Evolutionary conservation across 2,329 filamentous ascomycete genomes (phyloP), one percentile per base, ranked within the genome.

Genomic region (Fusarium sterilihyphosum): DNA sequence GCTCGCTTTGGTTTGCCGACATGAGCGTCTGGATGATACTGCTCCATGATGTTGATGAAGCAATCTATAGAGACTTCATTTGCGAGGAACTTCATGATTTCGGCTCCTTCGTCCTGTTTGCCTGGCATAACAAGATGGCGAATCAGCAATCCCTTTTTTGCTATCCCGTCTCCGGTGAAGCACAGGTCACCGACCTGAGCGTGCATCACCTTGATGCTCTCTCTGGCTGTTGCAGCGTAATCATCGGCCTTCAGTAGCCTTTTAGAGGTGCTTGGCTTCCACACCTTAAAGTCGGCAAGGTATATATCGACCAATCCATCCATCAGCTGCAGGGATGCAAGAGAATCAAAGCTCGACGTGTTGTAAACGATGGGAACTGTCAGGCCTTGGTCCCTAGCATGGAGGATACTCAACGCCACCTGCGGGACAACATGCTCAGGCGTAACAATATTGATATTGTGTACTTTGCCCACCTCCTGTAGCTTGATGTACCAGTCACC

Each of bases 371-470:
- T 92, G 4, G 94, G 94, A 17, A 96, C 78, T 8, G 84, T 87
- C 16, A 96, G 83, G 0, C 94, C 94, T 41, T 92, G 84, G 33
- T 94, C 90, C 53, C 89, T 87, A 1, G 94, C 93, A 70, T 92
- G 88, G 31, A 97, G 85, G 75, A 96, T 94, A 20, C 91, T 92
- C 38, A 96, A 84, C 2, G 90, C 93, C 16, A 96, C 93, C 80
- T 96, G 94, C 1, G 94, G 93, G 8, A 95, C 94, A 24, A 97
- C 93, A 81, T 97, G 94, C 80, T 97, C 94, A 0, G 94, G 94
- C 1, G 94, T 97, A 66, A 97, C 89, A 29, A 96, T 89, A 81
- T 97, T 96, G 86, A 97, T 95, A 80, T 96, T 96, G 84, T 97
- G 94, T n/a, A 94, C 93, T 14, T 87, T 84, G n/a, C 93, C 94